Base-by-base conservation (phyloP, 1,284 basidiomycete genomes). In the Ustilago sp. region DNA sequence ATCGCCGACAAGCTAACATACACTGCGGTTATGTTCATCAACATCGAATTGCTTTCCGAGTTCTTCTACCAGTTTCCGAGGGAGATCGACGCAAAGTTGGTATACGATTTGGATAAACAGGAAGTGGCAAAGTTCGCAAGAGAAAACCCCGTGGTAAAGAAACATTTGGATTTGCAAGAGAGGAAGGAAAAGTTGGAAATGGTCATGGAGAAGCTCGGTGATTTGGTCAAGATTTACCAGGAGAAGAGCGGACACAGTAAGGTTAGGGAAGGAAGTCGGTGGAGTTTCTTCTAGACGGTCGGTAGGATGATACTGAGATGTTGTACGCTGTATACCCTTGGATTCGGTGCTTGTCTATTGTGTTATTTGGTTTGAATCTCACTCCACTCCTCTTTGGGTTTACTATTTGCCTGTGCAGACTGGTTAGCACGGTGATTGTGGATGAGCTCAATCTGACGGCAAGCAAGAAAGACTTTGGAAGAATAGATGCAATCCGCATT, bases 41-140 rank as follows among this genome's bases (percentile, higher is more conserved):
- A 88, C 68, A 86, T 87, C 55, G 96, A 99, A 87, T 89, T 99
- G 9, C 90, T 99, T 1, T 93, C 95, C 83, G 95, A 98, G 83
- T 99, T 99, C 90, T 98, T 99, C 88, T 98, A 98, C 85, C 94
- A 97, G 92, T 98, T 99, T 88, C 96, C 96, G 61, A 91, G 95
- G 39, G 96, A 98, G 88, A 96, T 99, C 72, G 95, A 99, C 86
- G 93, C 93, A n/a, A 90, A 94, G 34, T 88, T 99, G 57, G 89
- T 96, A 52, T 97, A 98, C 82, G 93, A 96, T 86, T 89, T 98
- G 52, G 93, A 96, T 84, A 91, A 93, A 5, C 89, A 89, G 54
- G 94, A 96, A 85, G 93, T 98, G 54, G 87, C 91, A 34, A 90
- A 91, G 68, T 99, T 99, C 87, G 96, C 97, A 0, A 89, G 93